Base-by-base conservation (phyloP, 371 early-diverging fungal species). In the Smittium mucronatum region DNA sequence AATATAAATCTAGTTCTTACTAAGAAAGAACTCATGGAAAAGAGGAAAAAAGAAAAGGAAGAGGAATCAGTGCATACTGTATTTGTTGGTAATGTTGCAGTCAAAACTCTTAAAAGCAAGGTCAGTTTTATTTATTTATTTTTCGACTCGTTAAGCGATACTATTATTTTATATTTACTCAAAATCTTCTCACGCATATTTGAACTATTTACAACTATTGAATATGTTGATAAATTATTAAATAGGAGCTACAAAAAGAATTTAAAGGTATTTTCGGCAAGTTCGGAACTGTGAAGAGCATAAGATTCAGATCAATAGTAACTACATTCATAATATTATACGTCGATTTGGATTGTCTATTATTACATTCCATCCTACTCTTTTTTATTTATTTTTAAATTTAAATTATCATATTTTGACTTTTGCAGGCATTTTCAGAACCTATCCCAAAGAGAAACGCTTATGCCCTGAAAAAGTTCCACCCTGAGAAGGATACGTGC, bases 291-390 rank as follows among this genome's bases (percentile, higher is more conserved):
- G 76, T 97, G 60, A 91, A 93, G 70, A 87, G 88, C 60, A 84
- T 94, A 58, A 87, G 95, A 34, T 97, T 95, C 80, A 84, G 97
- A 61, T 93, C 94, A 1, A 84, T 95, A 36, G 65, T 61, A 61
- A 87, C 31, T 61, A 5, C n/a, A 11, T 85, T 74, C 69, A 79
- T 73, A 17, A 32, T 29, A 8, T 30, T n/a, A 25, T 15, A n/a
- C n/a, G 30, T 26, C 61, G 11, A 26, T 63, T 31, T n/a, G 17
- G 70, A n/a, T 34, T 15, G 30, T 16, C 68, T 26, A 32, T 21
- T 21, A 21, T 21, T 25, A 26, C 34, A 47, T 8, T 17, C n/a
- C n/a, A n/a, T n/a, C n/a, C n/a, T n/a, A n/a, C n/a, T n/a, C n/a
- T n/a, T n/a, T n/a, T n/a, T n/a, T n/a, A n/a, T n/a, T n/a, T n/a